Conservation (phyloP, 441 rosid genomes). For the Gossypium schwendimanii region DNA sequence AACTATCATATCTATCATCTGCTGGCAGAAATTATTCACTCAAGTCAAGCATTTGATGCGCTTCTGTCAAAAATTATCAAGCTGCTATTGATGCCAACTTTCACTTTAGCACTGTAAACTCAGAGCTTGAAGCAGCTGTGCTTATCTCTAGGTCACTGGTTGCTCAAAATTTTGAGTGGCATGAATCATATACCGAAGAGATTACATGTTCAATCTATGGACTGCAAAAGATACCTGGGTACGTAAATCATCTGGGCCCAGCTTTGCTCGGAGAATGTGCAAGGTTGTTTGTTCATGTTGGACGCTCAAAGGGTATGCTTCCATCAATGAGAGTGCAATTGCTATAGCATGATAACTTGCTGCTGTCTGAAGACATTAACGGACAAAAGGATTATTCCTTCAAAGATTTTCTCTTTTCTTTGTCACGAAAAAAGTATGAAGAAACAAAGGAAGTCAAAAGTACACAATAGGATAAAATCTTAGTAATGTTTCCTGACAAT, state of each 20-base stretch:
- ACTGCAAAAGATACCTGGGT: constrained; percentile 47
- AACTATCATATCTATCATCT: neutral
- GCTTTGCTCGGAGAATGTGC: constrained; percentile 60
- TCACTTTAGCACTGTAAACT: neutral
- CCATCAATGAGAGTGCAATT: constrained; percentile 75
- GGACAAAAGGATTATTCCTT: constrained; percentile 18
- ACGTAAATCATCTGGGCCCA: constrained; percentile 74
- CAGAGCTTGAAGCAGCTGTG: neutral
- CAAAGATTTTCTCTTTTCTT: neutral
- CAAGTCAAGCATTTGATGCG: neutral
- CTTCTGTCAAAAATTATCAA: neutral
- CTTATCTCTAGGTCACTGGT: neutral
- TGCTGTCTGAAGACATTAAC: constrained; percentile 49
- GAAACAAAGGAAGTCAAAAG: neutral
- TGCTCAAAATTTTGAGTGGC: neutral
- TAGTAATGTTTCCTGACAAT: neutral
- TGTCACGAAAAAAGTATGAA: neutral
- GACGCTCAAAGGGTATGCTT: constrained; percentile 59
- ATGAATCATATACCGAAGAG: neutral
- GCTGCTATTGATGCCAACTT: neutral
- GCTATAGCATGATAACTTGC: constrained; percentile 84
- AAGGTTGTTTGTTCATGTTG: constrained; percentile 72
- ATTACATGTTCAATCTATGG: neutral
- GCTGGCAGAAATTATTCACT: neutral
- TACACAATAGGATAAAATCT: neutral